Evolutionary conservation across 371 early-diverging fungal species (phyloP).

Genomic region (Mucor piriformis): DNA sequence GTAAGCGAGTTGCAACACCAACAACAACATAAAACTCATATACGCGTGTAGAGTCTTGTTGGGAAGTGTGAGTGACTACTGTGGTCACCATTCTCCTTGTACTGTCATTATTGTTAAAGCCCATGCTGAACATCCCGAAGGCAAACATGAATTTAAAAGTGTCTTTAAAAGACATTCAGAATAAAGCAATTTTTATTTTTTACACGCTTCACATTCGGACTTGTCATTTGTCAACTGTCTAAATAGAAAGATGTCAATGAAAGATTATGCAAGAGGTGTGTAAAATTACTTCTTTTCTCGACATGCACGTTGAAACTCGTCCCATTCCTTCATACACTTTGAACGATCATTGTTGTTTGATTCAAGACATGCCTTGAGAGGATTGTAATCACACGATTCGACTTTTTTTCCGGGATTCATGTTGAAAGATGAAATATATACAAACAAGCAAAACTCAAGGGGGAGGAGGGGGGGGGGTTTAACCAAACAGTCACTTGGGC

Average conservation of each 20-base stretch:
- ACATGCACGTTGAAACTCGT: constrained; percentile 62
- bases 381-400: constrained; percentile 56
- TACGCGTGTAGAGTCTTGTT: constrained; percentile 18
- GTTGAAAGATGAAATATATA: neutral
- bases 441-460: no score
- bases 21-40: neutral
- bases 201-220: constrained; percentile 27
- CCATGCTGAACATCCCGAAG: constrained; percentile 11
- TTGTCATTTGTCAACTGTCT: constrained; percentile 21
- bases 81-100: constrained; percentile 28
- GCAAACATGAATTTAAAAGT: constrained; percentile 14
- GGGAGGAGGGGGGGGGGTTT: no score
- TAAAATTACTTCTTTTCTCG: constrained; percentile 33
- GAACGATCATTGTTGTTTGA: constrained; percentile 59
- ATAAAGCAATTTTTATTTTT: constrained; percentile 8
- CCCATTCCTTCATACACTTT: constrained; percentile 67
- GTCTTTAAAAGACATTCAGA: constrained; percentile 11
- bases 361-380: constrained; percentile 56
- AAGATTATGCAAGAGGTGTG: no score
- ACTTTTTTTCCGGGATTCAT: constrained; percentile 21
- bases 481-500: no score
- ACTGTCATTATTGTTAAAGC: constrained; percentile 29
- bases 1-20: neutral
- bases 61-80: constrained; percentile 42
- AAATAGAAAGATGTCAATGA: neutral